Base-by-base conservation (phyloP, 2,329 filamentous ascomycete species). In the Coniochaeta prunicola region DNA sequence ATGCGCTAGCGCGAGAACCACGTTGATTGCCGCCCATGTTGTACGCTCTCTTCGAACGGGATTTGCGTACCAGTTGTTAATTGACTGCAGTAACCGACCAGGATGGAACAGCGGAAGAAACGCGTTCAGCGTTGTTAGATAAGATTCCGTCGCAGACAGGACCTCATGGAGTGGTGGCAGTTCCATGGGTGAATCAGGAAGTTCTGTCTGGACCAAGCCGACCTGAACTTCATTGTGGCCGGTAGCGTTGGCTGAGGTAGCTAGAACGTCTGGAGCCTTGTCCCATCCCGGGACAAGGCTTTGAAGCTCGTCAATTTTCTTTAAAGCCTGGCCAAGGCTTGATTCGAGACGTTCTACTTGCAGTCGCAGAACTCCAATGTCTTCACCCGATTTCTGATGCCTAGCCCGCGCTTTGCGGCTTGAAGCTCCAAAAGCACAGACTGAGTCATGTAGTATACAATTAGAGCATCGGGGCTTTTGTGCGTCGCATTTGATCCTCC, bases 401-500 rank as follows among this genome's bases (percentile, higher is more conserved):
- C 59, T 59, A 57, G 56, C 28, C 48, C 61, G 50, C 57, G 58
- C 42, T 57, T 59, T 66, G 53, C 64, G 64, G 56, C 65, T 67
- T 31, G 63, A 59, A 56, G 65, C 65, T 58, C 58, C 54, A 53
- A 63, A 65, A 56, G 65, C 65, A 57, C 65, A 66, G 34, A 64
- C 61, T 21, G 50, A 59, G 60, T 59, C 57, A 61, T 66, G 65
- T 42, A 60, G 63, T 57, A 69, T 63, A 58, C 71, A 73, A 56
- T 70, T 64, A 40, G 68, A 67, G 63, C 71, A 73, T 38, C 66
- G 67, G 59, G 71, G 71, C 53, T 68, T 69, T 58, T 66, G 59
- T 60, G 65, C 66, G 59, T 73, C 69, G 64, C 71, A 73, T 61
- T 69, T 71, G 42, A 72, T 72, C 59, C 68, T 73, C 40, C 68